Percentiles rank a stretch among this genome's conserved stretches.
Evolutionary conservation across 2,329 filamentous ascomycete species (phyloP).

Genomic region (Monosporascus sp.): DNA sequence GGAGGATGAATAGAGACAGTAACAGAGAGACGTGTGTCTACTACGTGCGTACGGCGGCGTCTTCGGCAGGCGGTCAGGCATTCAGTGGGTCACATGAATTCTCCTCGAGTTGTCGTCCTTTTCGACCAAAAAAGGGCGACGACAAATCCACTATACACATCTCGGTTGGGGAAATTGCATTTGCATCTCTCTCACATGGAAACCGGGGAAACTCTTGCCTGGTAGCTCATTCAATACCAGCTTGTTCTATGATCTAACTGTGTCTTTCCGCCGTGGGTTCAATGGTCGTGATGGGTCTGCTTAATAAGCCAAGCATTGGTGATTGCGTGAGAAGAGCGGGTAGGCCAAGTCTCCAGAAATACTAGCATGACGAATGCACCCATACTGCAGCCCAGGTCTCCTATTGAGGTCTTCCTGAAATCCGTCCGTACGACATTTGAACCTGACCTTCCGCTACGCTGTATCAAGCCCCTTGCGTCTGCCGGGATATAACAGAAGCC

Average conservation of each 20-base stretch:
- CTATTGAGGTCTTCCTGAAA: too few relatives aligned
- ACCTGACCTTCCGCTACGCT: too few relatives aligned
- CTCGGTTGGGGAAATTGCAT: slow-evolving; percentile 22
- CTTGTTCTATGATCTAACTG: slow-evolving; percentile 21
- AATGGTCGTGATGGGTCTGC: too few relatives aligned
- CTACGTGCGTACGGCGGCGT: slow-evolving; percentile 27
- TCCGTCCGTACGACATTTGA: too few relatives aligned
- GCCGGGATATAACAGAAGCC: too few relatives aligned
- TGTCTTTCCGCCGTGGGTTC: not conserved
- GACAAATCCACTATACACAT: slow-evolving; percentile 14
- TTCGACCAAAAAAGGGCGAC: slow-evolving; percentile 14
- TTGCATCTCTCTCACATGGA: slow-evolving; percentile 21
- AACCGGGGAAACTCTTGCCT: slow-evolving; percentile 22
- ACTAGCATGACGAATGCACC: too few relatives aligned
- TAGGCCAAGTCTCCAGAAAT: too few relatives aligned
- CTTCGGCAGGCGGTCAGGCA: slow-evolving; percentile 18
- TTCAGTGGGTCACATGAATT: slow-evolving; percentile 6
- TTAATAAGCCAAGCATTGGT: not conserved
- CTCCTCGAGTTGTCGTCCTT: slow-evolving; percentile 24
- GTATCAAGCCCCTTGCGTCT: too few relatives aligned
- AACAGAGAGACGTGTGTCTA: slow-evolving; percentile 5
- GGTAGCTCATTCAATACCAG: slow-evolving; percentile 28
- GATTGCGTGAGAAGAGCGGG: slow-evolving; percentile 1
- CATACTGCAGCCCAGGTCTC: too few relatives aligned
- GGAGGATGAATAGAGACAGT: slow-evolving; percentile 5